Evolutionary conservation across 2,329 filamentous ascomycete species (phyloP), one percentile per base, ranked within the genome.

Genomic region (Calonectria henricotiae): DNA sequence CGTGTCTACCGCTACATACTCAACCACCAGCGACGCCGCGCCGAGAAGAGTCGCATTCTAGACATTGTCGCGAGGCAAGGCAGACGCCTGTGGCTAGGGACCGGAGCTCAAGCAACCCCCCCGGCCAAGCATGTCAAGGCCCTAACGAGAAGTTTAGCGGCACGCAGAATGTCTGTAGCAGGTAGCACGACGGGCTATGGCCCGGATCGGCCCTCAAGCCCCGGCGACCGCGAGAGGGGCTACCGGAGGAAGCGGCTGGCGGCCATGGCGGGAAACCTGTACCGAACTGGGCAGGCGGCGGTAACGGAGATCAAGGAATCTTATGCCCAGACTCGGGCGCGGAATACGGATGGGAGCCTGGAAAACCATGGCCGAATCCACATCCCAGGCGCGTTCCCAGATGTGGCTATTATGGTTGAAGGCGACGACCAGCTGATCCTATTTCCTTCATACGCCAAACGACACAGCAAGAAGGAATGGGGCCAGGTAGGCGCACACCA

Each of bases 361-460:
- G 78, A 81, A 11, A 76, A 70, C 15, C 74, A 80, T 37, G 77
- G 80, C 9, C 79, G 79, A 44, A 79, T 79, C 60, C 80, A 83
- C 51, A 93, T 94, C 35, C 92, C 94, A 0, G 93, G 92, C 0
- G 90, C 92, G 1, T 98, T 97, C 78, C 94, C 95, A 0, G 92
- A 98, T 75, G 93, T 94, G 20, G 90, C 92, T n/a, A 93, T 98
- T 70, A 89, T 93, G 17, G 89, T 91, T 12, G 91, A 91, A 71
- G 95, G 94, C 13, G 90, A 94, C 70, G 95, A 98, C 80, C 94
- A 98, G 83, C 94, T 99, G 91, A 90, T 99, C 11, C 81, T 99
- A 27, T 99, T 99, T 76, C 96, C 96, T 0, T 98, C 94, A 64
- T 99, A 99, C 80, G 94, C 94, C 9, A 91, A 95, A 79, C 88